Base-by-base conservation (phyloP, 2,329 filamentous ascomycete species). In the Fusarium robinianum region DNA sequence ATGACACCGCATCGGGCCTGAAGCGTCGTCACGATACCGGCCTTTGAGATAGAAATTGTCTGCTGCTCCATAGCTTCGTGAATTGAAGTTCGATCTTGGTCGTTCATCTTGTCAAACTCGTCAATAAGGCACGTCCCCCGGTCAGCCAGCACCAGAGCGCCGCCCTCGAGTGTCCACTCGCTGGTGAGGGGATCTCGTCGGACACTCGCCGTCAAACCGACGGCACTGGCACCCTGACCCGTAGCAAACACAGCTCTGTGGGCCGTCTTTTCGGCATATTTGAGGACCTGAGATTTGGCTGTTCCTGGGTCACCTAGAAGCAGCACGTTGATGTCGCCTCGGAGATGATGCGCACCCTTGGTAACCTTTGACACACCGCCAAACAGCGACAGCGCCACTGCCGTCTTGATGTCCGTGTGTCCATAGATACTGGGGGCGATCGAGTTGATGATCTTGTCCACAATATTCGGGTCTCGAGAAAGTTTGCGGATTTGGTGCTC, bases 51-150 rank as follows among this genome's bases (percentile, higher is more conserved):
- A 49, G 92, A 97, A 58, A 99, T 99, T 2, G 94, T 99, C 72
- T 99, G 94, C 71, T 99, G 94, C 70, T 99, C 94, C 94, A 99
- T 99, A 48, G 94, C 94, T 76, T 99, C 94, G 79, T 99, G 94
- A 59, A 99, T 99, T 6, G 90, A 96, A 1, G 94, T 97, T 55
- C 94, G 84, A 68, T 99, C 94, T 66, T 97, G 90, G 67, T 99
- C 94, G 67, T 97, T 97, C 94, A 99, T 99, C 78, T 99, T 99
- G 80, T 99, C 94, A 62, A 99, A 99, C 71, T 99, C 94, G 62
- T 99, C 94, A 52, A 99, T 99, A 19, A 99, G 77, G 63, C 94
- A 97, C 11, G 90, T 96, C 26, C 94, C 94, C 55, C 89, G 87
- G 67, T 99, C 94, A 11, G 94, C 94, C 42, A 99, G 81, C 62